Conservation (phyloP, 2,329 filamentous ascomycete genomes). For the Xylaria sp. region DNA sequence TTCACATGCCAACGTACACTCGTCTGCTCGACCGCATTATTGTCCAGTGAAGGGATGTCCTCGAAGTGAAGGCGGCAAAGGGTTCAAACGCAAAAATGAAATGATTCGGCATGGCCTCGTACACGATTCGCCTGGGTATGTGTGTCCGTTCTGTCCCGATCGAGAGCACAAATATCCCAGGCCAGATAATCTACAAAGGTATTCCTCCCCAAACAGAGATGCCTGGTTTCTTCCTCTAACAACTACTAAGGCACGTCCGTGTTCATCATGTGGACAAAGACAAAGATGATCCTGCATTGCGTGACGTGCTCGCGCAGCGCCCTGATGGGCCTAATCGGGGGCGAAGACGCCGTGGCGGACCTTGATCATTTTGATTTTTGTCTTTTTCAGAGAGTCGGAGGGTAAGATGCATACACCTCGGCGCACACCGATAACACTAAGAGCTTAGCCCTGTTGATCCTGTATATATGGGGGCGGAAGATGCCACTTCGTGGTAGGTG, state of each 20-base stretch:
- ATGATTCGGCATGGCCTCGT: constrained; percentile 85
- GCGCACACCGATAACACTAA: constrained; percentile 16
- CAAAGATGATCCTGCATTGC: constrained; percentile 83
- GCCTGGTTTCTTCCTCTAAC: constrained; percentile 29
- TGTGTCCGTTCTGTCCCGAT: constrained; percentile 95
- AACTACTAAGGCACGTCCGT: constrained; percentile 78
- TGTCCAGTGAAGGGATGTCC: constrained; percentile 71
- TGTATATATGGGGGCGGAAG: constrained; percentile 32
- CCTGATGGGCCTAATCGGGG: constrained; percentile 86
- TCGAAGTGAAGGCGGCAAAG: constrained; percentile 72
- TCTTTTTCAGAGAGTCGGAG: constrained; percentile 4
- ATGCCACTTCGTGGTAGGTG: constrained; percentile 10
- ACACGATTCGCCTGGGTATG: constrained; percentile 92
- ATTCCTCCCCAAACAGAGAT: constrained; percentile 39
- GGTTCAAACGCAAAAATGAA: constrained; percentile 78
- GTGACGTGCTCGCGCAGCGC: constrained; percentile 86
- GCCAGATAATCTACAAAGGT: constrained; percentile 96
- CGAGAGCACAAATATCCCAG: constrained; percentile 93
- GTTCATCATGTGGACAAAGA: constrained; percentile 92
- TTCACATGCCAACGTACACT: constrained; percentile 80
- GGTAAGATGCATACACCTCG: constrained; percentile 22
- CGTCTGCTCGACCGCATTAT: constrained; percentile 72
- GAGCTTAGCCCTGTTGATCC: constrained; percentile 30
- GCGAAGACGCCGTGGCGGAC: constrained; percentile 73
- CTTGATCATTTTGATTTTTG: constrained; percentile 41